These are phyloP conservation scores for Micractinium conductrix DNA, from an alignment of 139 green algal genomes.

Conservation along the genomic window DNA sequence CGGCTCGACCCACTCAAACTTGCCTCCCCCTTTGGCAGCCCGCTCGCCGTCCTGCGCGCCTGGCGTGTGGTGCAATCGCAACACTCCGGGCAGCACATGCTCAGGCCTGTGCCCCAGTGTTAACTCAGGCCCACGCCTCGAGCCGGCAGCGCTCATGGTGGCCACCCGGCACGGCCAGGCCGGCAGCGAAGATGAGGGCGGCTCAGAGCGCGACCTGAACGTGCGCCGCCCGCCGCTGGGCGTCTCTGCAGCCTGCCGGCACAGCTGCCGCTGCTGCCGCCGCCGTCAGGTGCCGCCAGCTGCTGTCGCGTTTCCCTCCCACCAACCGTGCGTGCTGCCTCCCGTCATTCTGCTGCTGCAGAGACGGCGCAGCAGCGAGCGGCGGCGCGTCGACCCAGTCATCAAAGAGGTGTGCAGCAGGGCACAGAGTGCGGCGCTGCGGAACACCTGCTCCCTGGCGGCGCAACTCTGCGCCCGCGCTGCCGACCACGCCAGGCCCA, in stretches of 20 bases:
- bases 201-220: background rate
- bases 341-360: background rate
- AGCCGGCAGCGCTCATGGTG: slow-evolving; percentile 14
- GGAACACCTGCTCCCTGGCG: background rate
- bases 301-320: background rate
- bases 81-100: no score
- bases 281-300: background rate
- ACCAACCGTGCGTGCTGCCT: background rate
- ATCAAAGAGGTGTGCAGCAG: slow-evolving; percentile 24
- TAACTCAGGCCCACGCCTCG: no score
- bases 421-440: background rate
- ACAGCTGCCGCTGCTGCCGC: background rate
- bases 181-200: background rate
- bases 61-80: no score
- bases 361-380: background rate
- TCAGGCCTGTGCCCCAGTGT: no score
- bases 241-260: background rate
- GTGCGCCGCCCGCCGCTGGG: background rate
- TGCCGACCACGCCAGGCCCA: background rate
- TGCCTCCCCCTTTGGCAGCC: no score
- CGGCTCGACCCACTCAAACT: no score
- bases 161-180: slow-evolving; percentile 3
- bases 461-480: background rate
- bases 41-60: no score
- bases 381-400: slow-evolving; percentile 30